Evolutionary conservation across 139 green algal genomes (phyloP), one percentile per base, ranked within the genome.

Genomic region (Diplosphaera chodatii): DNA sequence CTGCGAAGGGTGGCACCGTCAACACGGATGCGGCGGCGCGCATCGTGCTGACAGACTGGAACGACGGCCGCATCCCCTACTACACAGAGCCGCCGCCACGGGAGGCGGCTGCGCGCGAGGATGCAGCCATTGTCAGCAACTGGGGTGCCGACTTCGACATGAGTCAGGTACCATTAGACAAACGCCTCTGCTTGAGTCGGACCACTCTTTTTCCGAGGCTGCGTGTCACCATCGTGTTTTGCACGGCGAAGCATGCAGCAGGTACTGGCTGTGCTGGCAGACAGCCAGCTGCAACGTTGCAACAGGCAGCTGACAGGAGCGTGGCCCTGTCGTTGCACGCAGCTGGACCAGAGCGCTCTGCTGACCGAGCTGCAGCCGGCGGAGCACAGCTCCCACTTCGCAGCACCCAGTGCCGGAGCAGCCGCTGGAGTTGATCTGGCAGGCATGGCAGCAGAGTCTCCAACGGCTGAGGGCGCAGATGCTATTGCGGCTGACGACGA

Each of bases 21-120:
- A 77, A 85, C 63, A 59, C 66, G 30, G 55, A 79, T 62, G 87
- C 82, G 15, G 85, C 88, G 0, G 93, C 91, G 0, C 75, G 74
- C 21, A 83, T 96, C 29, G 81, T 97, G n/a, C 83, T 98, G 33
- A 79, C 91, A 71, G 95, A 99, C 81, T 99, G 95, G 95, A 96
- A 96, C 76, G 83, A 88, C 56, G 95, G 95, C 32, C 82, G 79
- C 59, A 96, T 97, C 66, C 88, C 90, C 1, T 97, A 92, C 87
- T 97, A 87, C 87, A 98, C 91, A 13, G 48, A 84, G 29, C 93
- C 93, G 0, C 90, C 93, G 3, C 68, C 77, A 63, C 79, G 82
- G 0, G 55, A 72, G 30, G 69, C 64, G 32, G 86, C 84, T 56
- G 83, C 83, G 66, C 67, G 87, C 40, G 86, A 80, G 1, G 75